A percentile compares a stretch with the other conserved stretches of the same genome.
phyloP scores from a whole-genome alignment of 441 rosid species.

The Capsella rubella region DNA sequence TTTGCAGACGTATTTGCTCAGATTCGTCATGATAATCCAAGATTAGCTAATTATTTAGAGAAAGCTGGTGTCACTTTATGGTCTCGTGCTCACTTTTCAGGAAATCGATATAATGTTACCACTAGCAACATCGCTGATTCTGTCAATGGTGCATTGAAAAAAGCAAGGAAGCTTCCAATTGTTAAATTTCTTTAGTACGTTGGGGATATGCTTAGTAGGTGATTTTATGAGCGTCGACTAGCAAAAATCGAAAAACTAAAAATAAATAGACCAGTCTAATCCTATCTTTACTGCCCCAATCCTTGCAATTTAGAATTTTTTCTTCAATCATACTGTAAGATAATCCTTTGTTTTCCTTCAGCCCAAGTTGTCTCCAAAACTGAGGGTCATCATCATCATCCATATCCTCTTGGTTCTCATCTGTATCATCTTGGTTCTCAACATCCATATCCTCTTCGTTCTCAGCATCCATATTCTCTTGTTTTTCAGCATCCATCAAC shows the following conservation, averaged over 20 bases:
- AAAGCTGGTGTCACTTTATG: not conserved
- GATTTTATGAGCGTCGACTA: constrained; percentile 25
- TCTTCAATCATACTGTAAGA: not conserved
- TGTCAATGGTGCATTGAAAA: constrained; percentile 1
- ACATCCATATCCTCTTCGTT: no score
- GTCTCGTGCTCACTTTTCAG: constrained; percentile 18
- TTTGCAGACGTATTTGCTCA: not conserved
- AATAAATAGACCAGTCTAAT: not conserved
- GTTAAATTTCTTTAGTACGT: constrained; percentile 4
- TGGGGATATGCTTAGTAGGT: constrained; percentile 6
- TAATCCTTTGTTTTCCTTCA: not conserved
- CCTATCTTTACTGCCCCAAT: not conserved
- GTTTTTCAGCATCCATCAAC: no score
- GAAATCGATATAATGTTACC: not conserved
- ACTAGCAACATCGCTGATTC: constrained; percentile 15
- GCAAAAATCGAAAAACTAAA: not conserved
- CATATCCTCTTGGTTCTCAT: no score
- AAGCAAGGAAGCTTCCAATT: constrained; percentile 20
- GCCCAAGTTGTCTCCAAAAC: not conserved
- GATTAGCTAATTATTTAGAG: not conserved
- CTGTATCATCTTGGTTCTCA: no score
- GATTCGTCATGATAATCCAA: not conserved
- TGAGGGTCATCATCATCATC: not conserved
- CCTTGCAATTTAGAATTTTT: not conserved
- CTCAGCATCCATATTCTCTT: no score